phyloP scores from a whole-genome alignment of 495 filamentous ascomycete genomes.

The Zalerion maritima region DNA sequence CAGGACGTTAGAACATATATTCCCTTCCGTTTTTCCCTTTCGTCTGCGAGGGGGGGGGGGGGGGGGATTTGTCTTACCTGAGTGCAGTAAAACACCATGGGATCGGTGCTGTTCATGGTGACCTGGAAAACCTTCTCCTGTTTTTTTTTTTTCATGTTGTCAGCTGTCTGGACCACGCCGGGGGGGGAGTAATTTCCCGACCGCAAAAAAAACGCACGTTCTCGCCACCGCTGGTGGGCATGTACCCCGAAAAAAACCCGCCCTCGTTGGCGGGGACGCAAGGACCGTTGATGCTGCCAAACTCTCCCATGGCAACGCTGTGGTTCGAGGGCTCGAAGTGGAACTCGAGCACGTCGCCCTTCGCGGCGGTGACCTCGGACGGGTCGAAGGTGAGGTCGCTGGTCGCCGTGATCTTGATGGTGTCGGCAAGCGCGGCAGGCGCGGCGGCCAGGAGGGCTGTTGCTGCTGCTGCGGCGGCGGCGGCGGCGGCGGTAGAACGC shows the following conservation, averaged over 20 bases:
- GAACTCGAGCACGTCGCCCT: conserved; percentile 39
- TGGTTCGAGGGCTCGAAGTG: conserved; percentile 36
- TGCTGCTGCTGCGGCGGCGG: too few species aligned
- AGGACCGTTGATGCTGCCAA: conserved; percentile 25
- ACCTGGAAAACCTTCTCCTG: conserved; percentile 29
- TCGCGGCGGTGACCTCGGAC: conserved; percentile 18
- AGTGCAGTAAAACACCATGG: conserved; percentile 41
- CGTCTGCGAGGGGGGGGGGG: too few species aligned
- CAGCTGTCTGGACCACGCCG: neutral
- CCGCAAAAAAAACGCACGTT: conserved; percentile 7
- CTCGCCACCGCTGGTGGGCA: conserved; percentile 13
- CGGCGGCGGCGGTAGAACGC: too few species aligned
- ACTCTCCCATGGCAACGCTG: conserved; percentile 32
- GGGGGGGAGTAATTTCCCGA: neutral
- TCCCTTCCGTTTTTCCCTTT: too few species aligned
- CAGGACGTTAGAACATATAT: too few species aligned
- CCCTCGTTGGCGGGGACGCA: conserved; percentile 25
- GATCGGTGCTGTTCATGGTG: conserved; percentile 35
- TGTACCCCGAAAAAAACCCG: conserved; percentile 34
- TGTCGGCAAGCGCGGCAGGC: conserved; percentile 2
- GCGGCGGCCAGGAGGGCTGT: conserved; percentile 10
- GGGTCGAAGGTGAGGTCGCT: conserved; percentile 18
- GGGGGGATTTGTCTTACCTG: too few species aligned
- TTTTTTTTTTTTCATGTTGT: too few species aligned
- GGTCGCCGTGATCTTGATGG: conserved; percentile 10